A percentile compares a stretch with the other conserved stretches of the same genome.
phyloP scores from a whole-genome alignment of 1,284 basidiomycete genomes.

The Ceratobasidium sp. region DNA sequence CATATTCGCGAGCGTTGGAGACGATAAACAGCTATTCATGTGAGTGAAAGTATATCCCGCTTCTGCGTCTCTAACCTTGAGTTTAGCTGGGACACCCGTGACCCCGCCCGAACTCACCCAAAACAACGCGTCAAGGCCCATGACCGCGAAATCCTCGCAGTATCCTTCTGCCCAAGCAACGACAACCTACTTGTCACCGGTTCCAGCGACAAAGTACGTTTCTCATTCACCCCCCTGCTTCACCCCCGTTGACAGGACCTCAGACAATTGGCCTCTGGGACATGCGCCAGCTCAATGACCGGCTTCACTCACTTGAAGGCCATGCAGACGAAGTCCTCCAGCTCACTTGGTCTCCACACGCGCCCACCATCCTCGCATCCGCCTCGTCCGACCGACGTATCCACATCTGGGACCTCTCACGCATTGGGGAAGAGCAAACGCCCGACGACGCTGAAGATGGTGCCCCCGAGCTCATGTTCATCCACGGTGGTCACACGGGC shows the following conservation, averaged over 20 bases:
- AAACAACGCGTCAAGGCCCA: slow-evolving; percentile 85
- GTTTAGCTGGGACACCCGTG: slow-evolving; percentile 92
- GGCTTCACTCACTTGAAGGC: slow-evolving; percentile 90
- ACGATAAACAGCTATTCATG: slow-evolving; percentile 95
- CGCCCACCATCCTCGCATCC: slow-evolving; percentile 89
- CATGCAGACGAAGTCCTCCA: slow-evolving; percentile 97
- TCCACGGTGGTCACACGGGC: slow-evolving; percentile 89
- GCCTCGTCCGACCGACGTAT: slow-evolving; percentile 93
- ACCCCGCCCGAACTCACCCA: slow-evolving; percentile 69
- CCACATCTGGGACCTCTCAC: slow-evolving; percentile 94
- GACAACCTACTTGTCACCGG: slow-evolving; percentile 92
- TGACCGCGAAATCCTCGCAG: slow-evolving; percentile 88
- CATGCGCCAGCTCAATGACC: slow-evolving; percentile 76
- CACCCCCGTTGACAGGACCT: background rate
- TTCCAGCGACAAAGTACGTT: slow-evolving; percentile 87
- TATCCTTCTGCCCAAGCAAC: slow-evolving; percentile 88
- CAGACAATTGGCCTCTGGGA: slow-evolving; percentile 94
- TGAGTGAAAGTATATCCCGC: slow-evolving; percentile 57
- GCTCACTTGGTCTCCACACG: slow-evolving; percentile 94
- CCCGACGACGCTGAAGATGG: slow-evolving; percentile 99
- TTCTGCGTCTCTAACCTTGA: slow-evolving; percentile 39
- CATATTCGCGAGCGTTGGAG: slow-evolving; percentile 95
- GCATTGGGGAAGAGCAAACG: slow-evolving; percentile 95
- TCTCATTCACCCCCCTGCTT: background rate
- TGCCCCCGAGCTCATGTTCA: slow-evolving; percentile 91